Conservation (phyloP, 2,329 filamentous ascomycete genomes). For the Aspergillus brasiliensis region DNA sequence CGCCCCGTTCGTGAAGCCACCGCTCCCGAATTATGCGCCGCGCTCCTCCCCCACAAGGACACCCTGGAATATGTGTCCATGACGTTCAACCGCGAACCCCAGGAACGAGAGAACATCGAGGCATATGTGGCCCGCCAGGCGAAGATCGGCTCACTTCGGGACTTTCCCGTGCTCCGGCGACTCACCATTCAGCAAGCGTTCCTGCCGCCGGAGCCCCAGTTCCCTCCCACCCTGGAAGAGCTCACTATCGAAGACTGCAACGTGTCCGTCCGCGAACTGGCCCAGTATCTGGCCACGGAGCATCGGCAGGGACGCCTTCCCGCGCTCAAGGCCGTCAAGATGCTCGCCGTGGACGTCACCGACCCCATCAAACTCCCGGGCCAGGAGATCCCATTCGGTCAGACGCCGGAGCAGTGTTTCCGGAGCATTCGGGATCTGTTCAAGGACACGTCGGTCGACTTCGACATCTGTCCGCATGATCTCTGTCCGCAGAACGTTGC, state of each 20-base stretch:
- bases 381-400: slow-evolving; percentile 16
- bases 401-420: slow-evolving; percentile 22
- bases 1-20: slow-evolving; percentile 14
- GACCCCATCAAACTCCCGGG: slow-evolving; percentile 19
- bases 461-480: slow-evolving; percentile 16
- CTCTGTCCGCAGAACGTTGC: neutral
- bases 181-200: slow-evolving; percentile 20
- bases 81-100: slow-evolving; percentile 11
- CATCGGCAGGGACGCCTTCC: slow-evolving; percentile 23
- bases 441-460: slow-evolving; percentile 21
- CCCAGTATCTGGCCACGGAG: slow-evolving; percentile 23
- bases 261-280: slow-evolving; percentile 20
- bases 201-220: slow-evolving; percentile 25
- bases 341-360: slow-evolving; percentile 23
- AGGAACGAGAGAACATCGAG: slow-evolving; percentile 1
- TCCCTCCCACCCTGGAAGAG: slow-evolving; percentile 18
- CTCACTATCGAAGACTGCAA: slow-evolving; percentile 27
- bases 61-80: slow-evolving; percentile 20
- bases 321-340: slow-evolving; percentile 14
- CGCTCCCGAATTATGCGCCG: slow-evolving; percentile 18
- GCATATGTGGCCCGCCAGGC: slow-evolving; percentile 3
- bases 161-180: slow-evolving; percentile 22
- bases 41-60: slow-evolving; percentile 22
- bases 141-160: slow-evolving; percentile 23
- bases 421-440: slow-evolving; percentile 19